These are phyloP conservation scores for Suillus sp. DNA, from an alignment of 768 basidiomycete species.

Conservation along the genomic window DNA sequence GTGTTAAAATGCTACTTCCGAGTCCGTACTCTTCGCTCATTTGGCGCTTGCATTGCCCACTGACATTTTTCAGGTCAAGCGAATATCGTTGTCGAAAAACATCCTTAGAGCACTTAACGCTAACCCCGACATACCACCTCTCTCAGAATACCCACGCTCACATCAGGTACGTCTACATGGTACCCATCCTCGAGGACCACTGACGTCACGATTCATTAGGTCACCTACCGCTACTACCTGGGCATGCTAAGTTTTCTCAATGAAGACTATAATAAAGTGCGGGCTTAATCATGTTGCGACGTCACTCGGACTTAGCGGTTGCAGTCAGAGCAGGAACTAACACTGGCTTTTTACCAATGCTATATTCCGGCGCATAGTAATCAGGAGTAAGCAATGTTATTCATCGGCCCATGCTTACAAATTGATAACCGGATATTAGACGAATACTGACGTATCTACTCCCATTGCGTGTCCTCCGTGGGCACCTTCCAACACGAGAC, in stretches of 20 bases:
- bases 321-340: slow-evolving; percentile 85
- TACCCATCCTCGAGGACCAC: slow-evolving; percentile 16
- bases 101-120: slow-evolving; percentile 87
- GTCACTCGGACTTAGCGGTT: slow-evolving; percentile 8
- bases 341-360: slow-evolving; percentile 85
- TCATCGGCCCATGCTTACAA: slow-evolving; percentile 1
- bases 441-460: slow-evolving; percentile 91
- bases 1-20: slow-evolving; percentile 95
- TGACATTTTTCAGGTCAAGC: slow-evolving; percentile 63
- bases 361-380: slow-evolving; percentile 69
- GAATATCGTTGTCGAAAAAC: slow-evolving; percentile 90
- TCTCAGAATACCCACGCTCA: slow-evolving; percentile 74
- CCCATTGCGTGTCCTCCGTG: slow-evolving; percentile 84
- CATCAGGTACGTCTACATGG: slow-evolving; percentile 65
- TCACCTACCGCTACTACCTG: slow-evolving; percentile 92
- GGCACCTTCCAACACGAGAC: slow-evolving; percentile 76
- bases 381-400: slow-evolving; percentile 63
- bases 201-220: slow-evolving; percentile 46
- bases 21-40: slow-evolving; percentile 45
- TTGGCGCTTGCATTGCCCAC: slow-evolving; percentile 8
- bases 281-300: slow-evolving; percentile 12
- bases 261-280: slow-evolving; percentile 84
- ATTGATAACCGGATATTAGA: slow-evolving; percentile 40
- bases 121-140: slow-evolving; percentile 80
- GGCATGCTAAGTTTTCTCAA: slow-evolving; percentile 94